Evolutionary conservation across 2,329 filamentous ascomycete genomes (phyloP), one percentile per base, ranked within the genome.

Genomic region (Scedosporium dehoogii): DNA sequence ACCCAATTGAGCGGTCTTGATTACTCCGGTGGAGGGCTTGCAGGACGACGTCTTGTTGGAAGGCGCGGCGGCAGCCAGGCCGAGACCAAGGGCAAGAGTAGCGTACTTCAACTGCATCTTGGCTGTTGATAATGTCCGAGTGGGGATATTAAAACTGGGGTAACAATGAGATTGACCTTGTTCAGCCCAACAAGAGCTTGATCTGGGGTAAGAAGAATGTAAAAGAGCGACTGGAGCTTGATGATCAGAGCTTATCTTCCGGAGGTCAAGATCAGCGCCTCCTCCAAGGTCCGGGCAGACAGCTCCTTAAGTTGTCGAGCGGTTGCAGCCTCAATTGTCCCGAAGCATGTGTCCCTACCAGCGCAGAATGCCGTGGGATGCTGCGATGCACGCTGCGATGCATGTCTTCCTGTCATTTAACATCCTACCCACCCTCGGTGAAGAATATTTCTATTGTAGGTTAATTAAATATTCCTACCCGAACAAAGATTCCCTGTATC

Each of bases 1-100:
- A 6, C 85, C 86, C 3, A 88, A 75, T 60, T 86, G 81, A 64
- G 88, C 78, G 65, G 75, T 75, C 64, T 72, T 76, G 67, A 81
- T 73, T 68, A 69, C 46, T 70, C 51, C 51, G 3, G 51, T 55
- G 5, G 51, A 55, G 21, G 51, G 51, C 21, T 55, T 55, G 51
- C 51, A 55, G 5, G 51, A 23, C 18, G 18, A 21, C 51, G 51
- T 55, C 51, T 55, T 55, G 51, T 55, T 55, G 51, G 51, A 18
- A 14, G 51, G 51, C 21, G 51, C 51, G 51, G 51, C 51, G 6
- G 51, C 18, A 7, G 51, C 51, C 51, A 55, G 18, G 21, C 51
- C 21, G 51, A 55, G 51, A 23, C 21, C 21, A 3, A 55, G 51
- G 6, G 51, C 51, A 55, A 55, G 21, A 14, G 51, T 23, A 5